These are phyloP conservation scores for Cardamine occulta DNA, from an alignment of 345 rosid genomes.

Conservation along the genomic window DNA sequence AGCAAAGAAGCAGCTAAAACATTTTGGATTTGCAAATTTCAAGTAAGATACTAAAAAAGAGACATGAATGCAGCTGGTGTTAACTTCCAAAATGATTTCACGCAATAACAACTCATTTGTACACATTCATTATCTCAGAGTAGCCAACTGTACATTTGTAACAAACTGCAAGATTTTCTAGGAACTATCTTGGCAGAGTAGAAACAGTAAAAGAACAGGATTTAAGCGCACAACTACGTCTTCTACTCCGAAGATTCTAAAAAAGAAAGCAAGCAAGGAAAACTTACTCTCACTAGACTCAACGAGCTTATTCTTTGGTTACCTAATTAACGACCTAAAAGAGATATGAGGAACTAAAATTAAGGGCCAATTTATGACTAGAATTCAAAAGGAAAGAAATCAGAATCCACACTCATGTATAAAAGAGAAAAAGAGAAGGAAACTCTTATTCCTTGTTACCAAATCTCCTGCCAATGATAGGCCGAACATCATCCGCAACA, in stretches of 20 bases:
- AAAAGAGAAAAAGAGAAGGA: conserved; percentile 31
- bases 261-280: conserved; percentile 39
- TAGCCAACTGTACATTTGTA: conserved; percentile 47
- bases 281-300: conserved; percentile 38
- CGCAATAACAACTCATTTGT: conserved; percentile 39
- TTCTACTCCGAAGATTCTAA: conserved; percentile 36
- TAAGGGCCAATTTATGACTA: conserved; percentile 39
- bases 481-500: conserved; percentile 89
- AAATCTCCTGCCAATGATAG: conserved; percentile 83
- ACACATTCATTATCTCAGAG: conserved; percentile 44
- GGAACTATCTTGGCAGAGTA: conserved; percentile 44
- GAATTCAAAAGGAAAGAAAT: conserved; percentile 26
- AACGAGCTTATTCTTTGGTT: conserved; percentile 42
- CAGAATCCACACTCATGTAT: conserved; percentile 43
- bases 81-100: conserved; percentile 39
- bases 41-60: neutral
- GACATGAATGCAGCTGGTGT: conserved; percentile 28
- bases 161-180: conserved; percentile 42
- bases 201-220: conserved; percentile 31
- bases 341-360: conserved; percentile 34
- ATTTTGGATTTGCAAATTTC: conserved; percentile 11
- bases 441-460: conserved; percentile 56
- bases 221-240: conserved; percentile 33
- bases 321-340: conserved; percentile 43
- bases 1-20: neutral